Percentiles rank a stretch among this genome's conserved stretches.
These are phyloP conservation scores for Hyparrhenia diplandra DNA, from an alignment of 176 grass and related monocot genomes.

Conservation along the genomic window DNA sequence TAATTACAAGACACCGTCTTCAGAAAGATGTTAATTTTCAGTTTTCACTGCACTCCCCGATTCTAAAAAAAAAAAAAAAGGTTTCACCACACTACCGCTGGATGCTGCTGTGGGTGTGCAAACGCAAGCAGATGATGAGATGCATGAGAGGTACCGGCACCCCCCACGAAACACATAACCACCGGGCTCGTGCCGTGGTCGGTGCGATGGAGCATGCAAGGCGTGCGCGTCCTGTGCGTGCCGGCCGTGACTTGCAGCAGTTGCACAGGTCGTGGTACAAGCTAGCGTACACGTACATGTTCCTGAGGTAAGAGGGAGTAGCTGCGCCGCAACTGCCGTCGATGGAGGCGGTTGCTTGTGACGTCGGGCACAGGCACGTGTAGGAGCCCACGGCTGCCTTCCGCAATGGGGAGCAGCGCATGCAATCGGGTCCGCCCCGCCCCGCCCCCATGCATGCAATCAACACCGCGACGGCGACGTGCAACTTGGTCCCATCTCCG, in stretches of 20 bases:
- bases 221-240: not conserved
- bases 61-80: no score
- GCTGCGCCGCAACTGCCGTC: not conserved
- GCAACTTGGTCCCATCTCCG: not conserved
- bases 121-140: not conserved
- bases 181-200: not conserved
- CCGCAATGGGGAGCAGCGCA: slow-evolving; percentile 13
- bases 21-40: not conserved
- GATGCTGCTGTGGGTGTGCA: no score
- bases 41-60: not conserved
- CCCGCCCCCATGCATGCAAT: slow-evolving; percentile 1
- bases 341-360: slow-evolving; percentile 19
- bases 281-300: not conserved
- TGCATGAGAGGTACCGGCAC: not conserved
- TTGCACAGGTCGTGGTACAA: not conserved
- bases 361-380: slow-evolving; percentile 44
- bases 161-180: slow-evolving; percentile 4
- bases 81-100: no score
- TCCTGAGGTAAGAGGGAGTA: not conserved
- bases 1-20: no score
- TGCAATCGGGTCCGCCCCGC: slow-evolving; percentile 24
- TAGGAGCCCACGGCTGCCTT: slow-evolving; percentile 25
- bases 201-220: not conserved
- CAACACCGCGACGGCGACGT: slow-evolving; percentile 44
- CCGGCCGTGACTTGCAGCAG: not conserved